Evolutionary conservation across 2,329 filamentous ascomycete species (phyloP).

Genomic region (Ophiocordyceps camponoti-saundersi): DNA sequence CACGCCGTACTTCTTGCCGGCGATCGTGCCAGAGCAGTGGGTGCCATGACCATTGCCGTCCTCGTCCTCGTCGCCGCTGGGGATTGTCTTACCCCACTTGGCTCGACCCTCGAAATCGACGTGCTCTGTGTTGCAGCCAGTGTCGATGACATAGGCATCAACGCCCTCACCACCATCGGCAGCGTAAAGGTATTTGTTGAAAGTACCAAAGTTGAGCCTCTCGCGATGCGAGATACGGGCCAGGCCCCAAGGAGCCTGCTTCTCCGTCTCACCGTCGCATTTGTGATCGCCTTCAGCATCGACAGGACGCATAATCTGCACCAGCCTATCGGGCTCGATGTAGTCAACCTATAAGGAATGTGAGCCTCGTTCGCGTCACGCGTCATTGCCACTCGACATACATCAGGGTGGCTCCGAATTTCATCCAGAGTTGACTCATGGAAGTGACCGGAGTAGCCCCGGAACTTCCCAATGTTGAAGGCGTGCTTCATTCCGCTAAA

Average conservation of each 20-base stretch:
- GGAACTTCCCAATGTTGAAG: constrained; percentile 77
- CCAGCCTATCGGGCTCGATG: constrained; percentile 86
- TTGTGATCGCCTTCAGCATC: constrained; percentile 16
- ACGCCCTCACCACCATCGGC: constrained; percentile 88
- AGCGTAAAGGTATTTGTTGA: constrained; percentile 96
- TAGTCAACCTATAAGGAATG: constrained; percentile 61
- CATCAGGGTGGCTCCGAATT: constrained; percentile 87
- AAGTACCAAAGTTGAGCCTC: constrained; percentile 71
- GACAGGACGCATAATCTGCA: constrained; percentile 55
- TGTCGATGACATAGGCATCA: constrained; percentile 97
- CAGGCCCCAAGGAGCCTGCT: constrained; percentile 94
- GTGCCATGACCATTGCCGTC: constrained; percentile 98
- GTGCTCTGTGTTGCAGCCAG: constrained; percentile 83
- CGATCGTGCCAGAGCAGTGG: constrained; percentile 96
- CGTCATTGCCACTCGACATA: constrained; percentile 38
- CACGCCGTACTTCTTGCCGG: constrained; percentile 97
- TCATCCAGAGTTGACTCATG: constrained; percentile 84
- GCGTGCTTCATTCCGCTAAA: constrained; percentile 89
- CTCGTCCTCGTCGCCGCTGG: constrained; percentile 61
- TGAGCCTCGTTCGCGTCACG: neutral
- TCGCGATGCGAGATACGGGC: constrained; percentile 95
- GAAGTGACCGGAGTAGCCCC: constrained; percentile 94
- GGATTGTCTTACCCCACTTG: constrained; percentile 93
- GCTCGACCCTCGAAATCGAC: constrained; percentile 96
- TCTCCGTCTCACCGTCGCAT: constrained; percentile 53